A percentile compares a stretch with the other conserved stretches of the same genome.
These are phyloP conservation scores for Pseudogymnoascus sp. DNA, from an alignment of 2,329 filamentous ascomycete species.

Conservation along the genomic window DNA sequence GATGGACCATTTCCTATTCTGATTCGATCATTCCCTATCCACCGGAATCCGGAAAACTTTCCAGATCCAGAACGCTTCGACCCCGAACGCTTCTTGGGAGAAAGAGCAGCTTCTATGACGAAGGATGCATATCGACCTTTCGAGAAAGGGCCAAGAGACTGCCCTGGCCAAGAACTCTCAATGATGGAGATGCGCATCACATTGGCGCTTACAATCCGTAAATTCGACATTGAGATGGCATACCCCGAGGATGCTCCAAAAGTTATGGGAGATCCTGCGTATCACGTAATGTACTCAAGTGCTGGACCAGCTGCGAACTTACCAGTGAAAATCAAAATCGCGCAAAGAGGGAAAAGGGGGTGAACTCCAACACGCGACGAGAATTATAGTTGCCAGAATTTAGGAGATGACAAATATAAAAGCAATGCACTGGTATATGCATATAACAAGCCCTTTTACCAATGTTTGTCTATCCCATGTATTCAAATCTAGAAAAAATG, in stretches of 20 bases:
- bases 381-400: not conserved
- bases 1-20: slow-evolving; percentile 13
- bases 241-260: not conserved
- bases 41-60: slow-evolving; percentile 36
- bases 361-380: not conserved
- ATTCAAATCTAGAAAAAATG: not conserved
- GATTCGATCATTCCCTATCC: slow-evolving; percentile 19
- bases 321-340: not conserved
- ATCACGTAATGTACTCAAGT: not conserved
- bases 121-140: slow-evolving; percentile 48
- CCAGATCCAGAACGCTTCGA: slow-evolving; percentile 37
- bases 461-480: not conserved
- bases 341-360: not conserved
- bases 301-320: not conserved
- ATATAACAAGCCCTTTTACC: not conserved
- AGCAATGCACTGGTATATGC: not conserved
- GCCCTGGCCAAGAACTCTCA: slow-evolving; percentile 50
- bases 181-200: slow-evolving; percentile 42
- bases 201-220: slow-evolving; percentile 38
- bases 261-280: not conserved
- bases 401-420: not conserved
- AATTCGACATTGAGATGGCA: slow-evolving; percentile 38
- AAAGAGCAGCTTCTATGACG: slow-evolving; percentile 24
- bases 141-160: slow-evolving; percentile 47
- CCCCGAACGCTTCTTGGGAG: slow-evolving; percentile 40